Evolutionary conservation across 768 basidiomycete genomes (phyloP).

Genomic region (Naganishia vaughanmartiniae): DNA sequence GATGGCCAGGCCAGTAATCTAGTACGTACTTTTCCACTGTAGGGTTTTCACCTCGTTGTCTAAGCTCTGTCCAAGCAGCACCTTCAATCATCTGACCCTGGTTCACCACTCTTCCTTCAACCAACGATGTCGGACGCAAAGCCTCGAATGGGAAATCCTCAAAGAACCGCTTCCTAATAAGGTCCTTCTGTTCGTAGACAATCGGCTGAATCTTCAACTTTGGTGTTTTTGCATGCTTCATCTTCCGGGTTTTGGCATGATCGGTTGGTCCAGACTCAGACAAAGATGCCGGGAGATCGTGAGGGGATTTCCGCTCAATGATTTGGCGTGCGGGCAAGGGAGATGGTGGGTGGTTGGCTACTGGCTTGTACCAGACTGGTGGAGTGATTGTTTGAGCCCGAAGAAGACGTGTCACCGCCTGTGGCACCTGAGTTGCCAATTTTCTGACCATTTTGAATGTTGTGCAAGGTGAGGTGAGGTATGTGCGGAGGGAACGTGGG

Average conservation of each 20-base stretch:
- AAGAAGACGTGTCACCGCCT: constrained; percentile 76
- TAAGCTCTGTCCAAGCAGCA: constrained; percentile 69
- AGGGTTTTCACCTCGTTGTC: constrained; percentile 79
- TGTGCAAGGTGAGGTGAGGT: too few relatives aligned
- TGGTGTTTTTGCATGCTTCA: constrained; percentile 39
- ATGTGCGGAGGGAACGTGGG: background rate
- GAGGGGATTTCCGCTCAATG: constrained; percentile 55
- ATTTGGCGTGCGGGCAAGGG: constrained; percentile 71
- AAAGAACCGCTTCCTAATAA: constrained; percentile 85
- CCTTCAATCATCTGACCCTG: constrained; percentile 54
- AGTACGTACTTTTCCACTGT: constrained; percentile 73
- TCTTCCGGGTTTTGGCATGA: constrained; percentile 39
- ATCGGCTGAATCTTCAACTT: constrained; percentile 59
- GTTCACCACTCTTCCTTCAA: constrained; percentile 59
- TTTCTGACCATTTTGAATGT: constrained; percentile 34
- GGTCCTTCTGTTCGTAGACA: constrained; percentile 77
- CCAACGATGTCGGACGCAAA: constrained; percentile 71
- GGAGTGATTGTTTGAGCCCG: constrained; percentile 63
- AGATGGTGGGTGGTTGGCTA: constrained; percentile 82
- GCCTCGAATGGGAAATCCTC: constrained; percentile 94
- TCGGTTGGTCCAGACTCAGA: constrained; percentile 24
- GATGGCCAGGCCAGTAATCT: constrained; percentile 48
- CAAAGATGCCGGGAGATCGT: constrained; percentile 53
- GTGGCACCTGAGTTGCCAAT: constrained; percentile 82
- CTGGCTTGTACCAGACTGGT: constrained; percentile 81